These are phyloP conservation scores for Paxillus rubicundulus DNA, from an alignment of 768 basidiomycete species.

Conservation along the genomic window DNA sequence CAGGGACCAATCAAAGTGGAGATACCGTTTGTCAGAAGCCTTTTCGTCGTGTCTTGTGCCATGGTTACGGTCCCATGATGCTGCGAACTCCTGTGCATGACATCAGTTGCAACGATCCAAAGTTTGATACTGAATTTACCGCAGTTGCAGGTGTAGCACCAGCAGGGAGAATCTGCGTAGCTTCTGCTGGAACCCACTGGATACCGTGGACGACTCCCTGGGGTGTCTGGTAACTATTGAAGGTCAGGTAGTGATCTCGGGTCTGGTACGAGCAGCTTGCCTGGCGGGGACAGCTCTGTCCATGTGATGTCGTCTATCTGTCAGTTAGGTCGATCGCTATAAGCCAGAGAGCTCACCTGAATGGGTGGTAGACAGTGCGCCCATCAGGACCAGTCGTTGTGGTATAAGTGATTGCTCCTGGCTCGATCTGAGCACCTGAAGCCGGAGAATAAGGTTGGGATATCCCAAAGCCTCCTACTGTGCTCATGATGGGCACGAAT, in stretches of 20 bases:
- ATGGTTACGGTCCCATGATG: constrained; percentile 51
- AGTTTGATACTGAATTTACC: constrained; percentile 35
- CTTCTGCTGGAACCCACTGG: constrained; percentile 66
- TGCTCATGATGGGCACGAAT: constrained; percentile 17
- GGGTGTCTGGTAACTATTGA: constrained; percentile 65
- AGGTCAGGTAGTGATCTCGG: constrained; percentile 7
- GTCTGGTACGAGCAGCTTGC: constrained; percentile 36
- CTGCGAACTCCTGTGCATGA: constrained; percentile 51
- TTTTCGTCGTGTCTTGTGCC: constrained; percentile 40
- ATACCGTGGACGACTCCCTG: constrained; percentile 65
- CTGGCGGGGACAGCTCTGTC: constrained; percentile 71
- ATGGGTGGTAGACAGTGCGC: constrained; percentile 62
- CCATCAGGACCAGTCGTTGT: constrained; percentile 64
- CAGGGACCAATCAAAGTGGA: not conserved
- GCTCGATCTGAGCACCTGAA: constrained; percentile 45
- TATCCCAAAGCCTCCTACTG: constrained; percentile 24
- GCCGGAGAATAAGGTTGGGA: constrained; percentile 31
- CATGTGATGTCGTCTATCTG: constrained; percentile 17
- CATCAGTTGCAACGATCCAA: constrained; percentile 2
- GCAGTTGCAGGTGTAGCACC: constrained; percentile 59
- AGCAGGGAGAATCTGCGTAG: constrained; percentile 55
- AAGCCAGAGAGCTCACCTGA: constrained; percentile 51
- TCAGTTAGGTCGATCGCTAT: constrained; percentile 2
- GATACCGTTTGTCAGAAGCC: constrained; percentile 47
- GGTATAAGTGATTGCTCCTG: constrained; percentile 74